Evolutionary conservation across 805 yeast genomes (phyloP), one percentile per base, ranked within the genome.

Genomic region (Cyberlindnera bimundalis): DNA sequence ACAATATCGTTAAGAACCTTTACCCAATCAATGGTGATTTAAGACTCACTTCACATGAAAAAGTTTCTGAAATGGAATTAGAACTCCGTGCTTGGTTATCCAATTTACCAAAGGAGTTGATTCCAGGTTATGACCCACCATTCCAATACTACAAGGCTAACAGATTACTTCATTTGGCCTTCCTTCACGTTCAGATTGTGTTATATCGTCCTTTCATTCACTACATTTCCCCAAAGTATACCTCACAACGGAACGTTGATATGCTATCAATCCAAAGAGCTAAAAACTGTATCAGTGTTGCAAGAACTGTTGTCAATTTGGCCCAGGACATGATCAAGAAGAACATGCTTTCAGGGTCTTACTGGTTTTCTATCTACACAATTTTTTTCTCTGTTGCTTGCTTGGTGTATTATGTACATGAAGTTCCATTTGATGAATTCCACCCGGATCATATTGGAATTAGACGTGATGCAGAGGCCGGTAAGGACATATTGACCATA

Each of bases 351-450:
- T 77, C 81, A 48, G 96, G 96, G 1, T 84, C 93, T 2, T 90
- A 89, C 57, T 88, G 96, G 96, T 89, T 87, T 57, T 80, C 93
- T 6, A 84, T 85, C 56, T 89, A 89, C 60, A 86, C 96, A 0
- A 82, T 89, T 5, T 89, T 88, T 59, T 87, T 86, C 63, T 81
- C 95, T 3, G 88, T 88, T 45, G 95, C 96, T 1, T 84, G 95
- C 55, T 68, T 88, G 52, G 84, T 86, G 14, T 86, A 82, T 55
- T 87, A 85, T 57, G 83, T 78, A 42, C 91, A 85, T 60, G 77
- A 71, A 42, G 69, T 66, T 5, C 68, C 70, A 21, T 55, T 60
- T 18, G 76, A 74, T 40, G 65, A 67, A 16, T 62, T 61, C 13
- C 75, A 73, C 45, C 64, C 71, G 1, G 78, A 82, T 46, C 80